Base-by-base conservation (phyloP, 2,329 filamentous ascomycete genomes). In the Neopestalotiopsis rosae region DNA sequence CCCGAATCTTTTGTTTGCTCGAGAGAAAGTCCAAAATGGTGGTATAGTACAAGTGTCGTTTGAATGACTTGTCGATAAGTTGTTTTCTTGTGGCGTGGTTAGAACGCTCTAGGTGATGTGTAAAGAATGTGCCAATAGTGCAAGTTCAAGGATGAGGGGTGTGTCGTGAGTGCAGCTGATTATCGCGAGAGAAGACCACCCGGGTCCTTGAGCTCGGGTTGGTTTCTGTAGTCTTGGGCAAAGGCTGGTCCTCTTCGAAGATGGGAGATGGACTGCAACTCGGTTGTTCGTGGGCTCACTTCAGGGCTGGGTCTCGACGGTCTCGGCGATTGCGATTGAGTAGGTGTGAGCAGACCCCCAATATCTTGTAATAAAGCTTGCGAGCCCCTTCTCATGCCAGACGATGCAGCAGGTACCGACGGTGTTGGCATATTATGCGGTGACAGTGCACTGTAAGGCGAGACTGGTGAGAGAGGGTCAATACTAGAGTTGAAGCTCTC, bases 331-430 rank as follows among this genome's bases (percentile, higher is more conserved):
- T 77, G 73, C 12, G 77, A 34, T 30, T 73, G 79, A 9, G 79
- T 76, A 1, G 87, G 84, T 2, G 79, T 81, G 5, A 90, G 75
- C 17, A 89, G 79, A 1, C 86, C 88, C 9, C 87, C 85, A 1
- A 90, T 76, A 71, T 91, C 89, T 71, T 89, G 87, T 5, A 91
- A 77, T n/a, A 90, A 74, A 0, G 87, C 85, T 1, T 86, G 83
- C 1, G 88, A 90, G 3, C 89, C 89, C 58, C 87, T 80, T 6
- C 86, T 81, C 4, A 87, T 76, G 0, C 87, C 86, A 10, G 73
- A 79, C 0, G 76, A 75, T 65, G 82, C 78, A 0, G 87, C 87
- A 1, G 82, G 81, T 17, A 86, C 72, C 0, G 84, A 81, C 0
- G 84, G 82, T 0, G 82, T 81, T 7, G 85, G 83, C 17, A 77